Conservation (phyloP, 768 basidiomycete species). For the Dacryopinax primogenitus region DNA sequence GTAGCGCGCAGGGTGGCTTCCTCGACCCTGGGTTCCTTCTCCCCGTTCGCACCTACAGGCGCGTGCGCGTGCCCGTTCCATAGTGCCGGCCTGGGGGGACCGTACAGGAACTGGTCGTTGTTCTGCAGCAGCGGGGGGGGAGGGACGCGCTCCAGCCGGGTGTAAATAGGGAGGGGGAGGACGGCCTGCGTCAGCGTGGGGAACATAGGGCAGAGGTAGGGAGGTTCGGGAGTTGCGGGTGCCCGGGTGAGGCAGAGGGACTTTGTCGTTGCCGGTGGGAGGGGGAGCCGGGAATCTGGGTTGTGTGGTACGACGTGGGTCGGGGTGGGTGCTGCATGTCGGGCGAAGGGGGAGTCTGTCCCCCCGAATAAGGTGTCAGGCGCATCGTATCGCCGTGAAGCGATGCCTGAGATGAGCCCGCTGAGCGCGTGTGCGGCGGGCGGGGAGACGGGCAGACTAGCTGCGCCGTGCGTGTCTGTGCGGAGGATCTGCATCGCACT, state of each 20-base stretch:
- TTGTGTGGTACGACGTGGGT: neutral
- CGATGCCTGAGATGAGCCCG: neutral
- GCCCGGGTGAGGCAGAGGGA: neutral
- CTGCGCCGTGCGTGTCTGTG: neutral
- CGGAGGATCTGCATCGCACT: slow-evolving; percentile 7
- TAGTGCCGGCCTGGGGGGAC: neutral
- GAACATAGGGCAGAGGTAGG: neutral
- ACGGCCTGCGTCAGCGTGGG: neutral
- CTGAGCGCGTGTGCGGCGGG: neutral
- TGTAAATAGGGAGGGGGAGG: neutral
- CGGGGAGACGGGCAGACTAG: neutral
- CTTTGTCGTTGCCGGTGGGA: neutral
- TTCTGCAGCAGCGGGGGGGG: slow-evolving; percentile 2
- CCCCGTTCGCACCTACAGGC: neutral
- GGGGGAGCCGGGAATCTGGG: neutral
- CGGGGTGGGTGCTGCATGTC: slow-evolving; percentile 1
- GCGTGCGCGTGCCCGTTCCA: neutral
- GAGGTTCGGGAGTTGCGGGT: neutral
- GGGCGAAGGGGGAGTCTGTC: neutral
- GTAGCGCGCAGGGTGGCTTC: neutral
- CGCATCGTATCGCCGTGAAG: neutral
- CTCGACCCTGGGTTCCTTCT: slow-evolving; percentile 2
- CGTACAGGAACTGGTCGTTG: slow-evolving; percentile 2
- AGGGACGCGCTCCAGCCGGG: neutral
- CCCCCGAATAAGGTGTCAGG: neutral